Evolutionary conservation across 192 early-diverging fungal genomes (phyloP).

Genomic region (Mortierella claussenii): DNA sequence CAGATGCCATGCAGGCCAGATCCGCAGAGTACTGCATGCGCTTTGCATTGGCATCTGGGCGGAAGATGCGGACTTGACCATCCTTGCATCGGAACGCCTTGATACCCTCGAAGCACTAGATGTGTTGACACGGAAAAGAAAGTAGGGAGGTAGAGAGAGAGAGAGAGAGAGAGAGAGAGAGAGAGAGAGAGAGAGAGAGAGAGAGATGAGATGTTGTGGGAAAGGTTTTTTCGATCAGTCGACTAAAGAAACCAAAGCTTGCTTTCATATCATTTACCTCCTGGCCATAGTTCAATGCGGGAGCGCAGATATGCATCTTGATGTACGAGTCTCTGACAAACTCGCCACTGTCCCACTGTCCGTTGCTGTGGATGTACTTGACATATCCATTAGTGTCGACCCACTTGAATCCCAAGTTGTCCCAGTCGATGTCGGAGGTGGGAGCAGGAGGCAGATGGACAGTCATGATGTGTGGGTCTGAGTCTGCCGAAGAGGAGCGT

Average conservation of each 20-base stretch:
- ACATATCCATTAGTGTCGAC: slow-evolving; percentile 70
- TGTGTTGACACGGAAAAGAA: background rate
- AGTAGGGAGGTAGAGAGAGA: background rate
- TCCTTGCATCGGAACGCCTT: slow-evolving; percentile 80
- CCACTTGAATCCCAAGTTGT: slow-evolving; percentile 74
- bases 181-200: no score
- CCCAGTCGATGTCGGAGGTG: slow-evolving; percentile 67
- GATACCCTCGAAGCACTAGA: slow-evolving; percentile 81
- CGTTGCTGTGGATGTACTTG: slow-evolving; percentile 70
- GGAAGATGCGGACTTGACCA: slow-evolving; percentile 76
- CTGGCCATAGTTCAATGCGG: slow-evolving; percentile 80
- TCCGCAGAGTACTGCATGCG: slow-evolving; percentile 67
- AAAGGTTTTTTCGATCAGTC: no score
- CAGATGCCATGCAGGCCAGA: slow-evolving; percentile 67
- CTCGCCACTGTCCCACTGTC: slow-evolving; percentile 69
- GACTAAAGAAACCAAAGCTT: no score
- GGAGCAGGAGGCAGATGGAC: slow-evolving; percentile 35
- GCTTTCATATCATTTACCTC: no score
- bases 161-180: no score
- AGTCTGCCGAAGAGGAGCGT: no score
- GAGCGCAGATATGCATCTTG: slow-evolving; percentile 72
- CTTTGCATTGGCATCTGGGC: slow-evolving; percentile 74
- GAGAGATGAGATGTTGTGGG: no score
- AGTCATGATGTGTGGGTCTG: slow-evolving; percentile 10
- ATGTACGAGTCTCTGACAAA: slow-evolving; percentile 65